Evolutionary conservation across 768 basidiomycete genomes (phyloP).

Genomic region (Leccinum imitatum): DNA sequence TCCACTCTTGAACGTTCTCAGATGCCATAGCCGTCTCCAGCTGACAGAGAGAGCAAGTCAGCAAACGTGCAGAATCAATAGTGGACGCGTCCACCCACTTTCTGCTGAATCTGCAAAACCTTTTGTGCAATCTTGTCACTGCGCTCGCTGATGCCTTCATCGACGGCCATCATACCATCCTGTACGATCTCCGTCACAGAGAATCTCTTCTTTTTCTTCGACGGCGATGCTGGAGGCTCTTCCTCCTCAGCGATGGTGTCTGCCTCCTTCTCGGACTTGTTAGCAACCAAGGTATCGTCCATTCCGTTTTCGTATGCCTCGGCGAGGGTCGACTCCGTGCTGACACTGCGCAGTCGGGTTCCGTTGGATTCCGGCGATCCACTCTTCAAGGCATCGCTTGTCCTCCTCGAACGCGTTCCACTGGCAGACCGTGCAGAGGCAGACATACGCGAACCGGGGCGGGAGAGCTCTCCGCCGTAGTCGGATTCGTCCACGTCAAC

Average conservation of each 20-base stretch:
- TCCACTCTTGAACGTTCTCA: slow-evolving; percentile 44
- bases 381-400: slow-evolving; percentile 58
- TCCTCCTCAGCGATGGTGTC: slow-evolving; percentile 63
- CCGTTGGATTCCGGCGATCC: slow-evolving; percentile 24
- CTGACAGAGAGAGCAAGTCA: slow-evolving; percentile 38
- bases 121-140: slow-evolving; percentile 89
- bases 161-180: slow-evolving; percentile 84
- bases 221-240: slow-evolving; percentile 38
- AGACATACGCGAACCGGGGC: slow-evolving; percentile 67
- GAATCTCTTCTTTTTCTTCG: slow-evolving; percentile 69
- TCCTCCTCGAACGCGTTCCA: slow-evolving; percentile 53
- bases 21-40: slow-evolving; percentile 71
- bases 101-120: slow-evolving; percentile 86
- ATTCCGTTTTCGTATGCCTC: slow-evolving; percentile 56
- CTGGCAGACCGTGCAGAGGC: slow-evolving; percentile 44
- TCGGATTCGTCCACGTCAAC: slow-evolving; percentile 63
- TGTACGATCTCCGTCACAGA: slow-evolving; percentile 69
- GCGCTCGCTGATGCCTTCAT: slow-evolving; percentile 79
- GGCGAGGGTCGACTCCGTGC: slow-evolving; percentile 78
- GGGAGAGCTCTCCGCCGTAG: slow-evolving; percentile 53
- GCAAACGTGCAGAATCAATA: background rate
- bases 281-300: slow-evolving; percentile 36
- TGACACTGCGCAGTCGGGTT: slow-evolving; percentile 63
- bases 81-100: slow-evolving; percentile 52
- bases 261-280: slow-evolving; percentile 44